Conservation (phyloP, 768 basidiomycete species). For the Suillus placidus region DNA sequence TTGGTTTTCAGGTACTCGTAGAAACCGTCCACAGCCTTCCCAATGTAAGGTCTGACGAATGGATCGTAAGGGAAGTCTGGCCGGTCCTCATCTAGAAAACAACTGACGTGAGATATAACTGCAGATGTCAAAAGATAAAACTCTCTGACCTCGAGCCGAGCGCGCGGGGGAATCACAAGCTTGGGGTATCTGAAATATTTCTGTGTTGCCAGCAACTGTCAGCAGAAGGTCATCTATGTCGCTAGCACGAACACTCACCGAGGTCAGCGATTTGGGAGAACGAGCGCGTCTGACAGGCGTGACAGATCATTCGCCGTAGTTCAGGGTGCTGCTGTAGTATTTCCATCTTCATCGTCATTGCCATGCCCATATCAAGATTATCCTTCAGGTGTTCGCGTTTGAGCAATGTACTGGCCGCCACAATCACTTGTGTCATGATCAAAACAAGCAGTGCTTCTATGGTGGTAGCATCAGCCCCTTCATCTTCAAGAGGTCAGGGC, state of each 20-base stretch:
- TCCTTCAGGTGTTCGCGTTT: not conserved
- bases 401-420: not conserved
- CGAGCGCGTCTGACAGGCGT: not conserved
- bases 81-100: not conserved
- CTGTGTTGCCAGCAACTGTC: not conserved
- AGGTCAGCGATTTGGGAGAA: not conserved
- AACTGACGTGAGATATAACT: not conserved
- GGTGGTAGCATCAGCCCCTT: too few relatives aligned
- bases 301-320: too few relatives aligned
- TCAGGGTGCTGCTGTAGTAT: not conserved
- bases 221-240: not conserved
- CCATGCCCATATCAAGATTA: not conserved
- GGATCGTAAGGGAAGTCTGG: not conserved
- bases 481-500: too few relatives aligned
- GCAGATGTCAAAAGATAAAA: not conserved
- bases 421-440: too few relatives aligned
- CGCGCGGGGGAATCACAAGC: not conserved
- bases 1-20: slow-evolving; percentile 21
- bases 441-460: too few relatives aligned
- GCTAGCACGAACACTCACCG: not conserved
- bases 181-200: not conserved
- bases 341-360: too few relatives aligned
- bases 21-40: slow-evolving; percentile 19
- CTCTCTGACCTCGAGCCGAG: not conserved
- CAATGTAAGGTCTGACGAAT: slow-evolving; percentile 8